These are phyloP conservation scores for Thuja plicata DNA, from an alignment of 83 land plant species.

Conservation along the genomic window DNA sequence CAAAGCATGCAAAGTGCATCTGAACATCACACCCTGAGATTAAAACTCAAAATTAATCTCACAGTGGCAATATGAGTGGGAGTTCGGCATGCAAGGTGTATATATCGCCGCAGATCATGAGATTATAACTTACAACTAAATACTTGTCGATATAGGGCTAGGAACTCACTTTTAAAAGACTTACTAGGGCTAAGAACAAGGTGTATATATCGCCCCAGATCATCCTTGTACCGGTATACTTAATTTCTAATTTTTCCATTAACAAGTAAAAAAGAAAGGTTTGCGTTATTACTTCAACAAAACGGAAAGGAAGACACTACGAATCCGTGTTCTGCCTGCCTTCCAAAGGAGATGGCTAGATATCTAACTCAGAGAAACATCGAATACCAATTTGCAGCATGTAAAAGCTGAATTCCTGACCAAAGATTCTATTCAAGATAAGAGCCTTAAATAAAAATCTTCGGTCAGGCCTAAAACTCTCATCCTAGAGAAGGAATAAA, in stretches of 20 bases:
- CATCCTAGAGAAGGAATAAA: neutral
- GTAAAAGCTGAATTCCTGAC: neutral
- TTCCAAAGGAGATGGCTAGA: neutral
- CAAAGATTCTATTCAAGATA: neutral
- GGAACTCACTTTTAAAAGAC: no score
- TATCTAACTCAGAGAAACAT: neutral
- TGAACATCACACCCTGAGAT: no score
- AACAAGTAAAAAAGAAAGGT: neutral
- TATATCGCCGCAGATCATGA: no score
- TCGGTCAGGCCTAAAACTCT: neutral
- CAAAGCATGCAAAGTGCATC: no score
- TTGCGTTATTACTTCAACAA: neutral
- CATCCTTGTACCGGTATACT: neutral
- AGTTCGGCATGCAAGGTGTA: no score
- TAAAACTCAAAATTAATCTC: no score
- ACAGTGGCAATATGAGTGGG: no score
- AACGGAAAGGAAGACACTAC: neutral
- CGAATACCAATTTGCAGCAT: neutral
- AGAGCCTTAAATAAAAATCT: neutral
- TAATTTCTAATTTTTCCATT: neutral
- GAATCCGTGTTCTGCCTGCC: neutral
- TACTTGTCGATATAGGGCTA: no score
- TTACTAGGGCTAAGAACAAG: no score
- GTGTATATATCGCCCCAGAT: neutral
- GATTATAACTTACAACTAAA: no score